Evolutionary conservation across 352 stramenopile genomes (phyloP), one percentile per base, ranked within the genome.

Genomic region (Phytophthora lateralis): DNA sequence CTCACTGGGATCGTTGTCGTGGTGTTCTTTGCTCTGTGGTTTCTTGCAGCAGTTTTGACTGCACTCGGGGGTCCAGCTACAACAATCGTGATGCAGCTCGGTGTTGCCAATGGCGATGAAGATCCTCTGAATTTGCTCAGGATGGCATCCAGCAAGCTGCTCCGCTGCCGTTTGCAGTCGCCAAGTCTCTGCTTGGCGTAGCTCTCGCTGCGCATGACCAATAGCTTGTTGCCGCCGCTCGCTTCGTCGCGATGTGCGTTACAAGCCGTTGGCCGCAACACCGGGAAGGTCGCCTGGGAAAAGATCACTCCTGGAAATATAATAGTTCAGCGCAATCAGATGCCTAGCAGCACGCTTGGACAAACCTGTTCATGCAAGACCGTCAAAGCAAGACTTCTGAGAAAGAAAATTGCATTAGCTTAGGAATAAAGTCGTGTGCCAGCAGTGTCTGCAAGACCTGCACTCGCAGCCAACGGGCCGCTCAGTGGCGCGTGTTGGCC

Each of bases 401-500:
- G 34, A 45, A 51, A 47, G 26, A 58, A 49, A 75, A 75, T 53
- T 44, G 56, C 48, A 65, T 75, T 68, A 75, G 61, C 62, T 71
- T 69, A 71, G 35, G 34, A 52, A 64, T 61, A 60, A 60, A 55
- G 46, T 34, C 53, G 43, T 54, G 50, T 60, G 41, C 24, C 27
- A 60, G 8, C 38, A 68, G 39, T 49, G 34, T 15, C 39, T 62
- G 24, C 34, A 15, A 20, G 29, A 35, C 37, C 34, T 46, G 38
- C 41, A 43, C 47, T 47, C 39, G 32, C 30, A 44, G 24, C 10
- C 29, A 21, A 6, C 30, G 1, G 5, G 14, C 20, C 11, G 20
- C 64, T 57, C 52, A 76, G 43, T 76, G 69, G 34, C 69, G 69
- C 18, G 69, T 76, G 52, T 73, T 71, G 39, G 59, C 63, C 8